Evolutionary conservation across 1,284 basidiomycete genomes (phyloP).

Genomic region (Mycena citricolor): DNA sequence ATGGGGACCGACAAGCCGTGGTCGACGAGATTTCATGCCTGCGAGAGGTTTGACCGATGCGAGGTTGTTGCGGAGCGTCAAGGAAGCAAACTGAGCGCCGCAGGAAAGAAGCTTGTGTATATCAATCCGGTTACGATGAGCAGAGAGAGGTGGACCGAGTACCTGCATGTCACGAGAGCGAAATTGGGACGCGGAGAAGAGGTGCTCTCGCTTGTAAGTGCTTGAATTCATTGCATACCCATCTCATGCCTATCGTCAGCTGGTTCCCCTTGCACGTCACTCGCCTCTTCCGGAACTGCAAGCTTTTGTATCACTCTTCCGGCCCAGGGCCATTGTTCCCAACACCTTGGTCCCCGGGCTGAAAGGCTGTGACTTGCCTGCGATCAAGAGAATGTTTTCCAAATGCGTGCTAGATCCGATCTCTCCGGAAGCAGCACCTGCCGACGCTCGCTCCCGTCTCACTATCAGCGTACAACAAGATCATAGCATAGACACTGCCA

Average conservation of each 20-base stretch:
- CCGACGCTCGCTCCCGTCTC: constrained; percentile 16
- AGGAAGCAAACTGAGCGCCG: constrained; percentile 35
- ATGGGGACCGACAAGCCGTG: constrained; percentile 64
- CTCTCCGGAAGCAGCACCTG: neutral
- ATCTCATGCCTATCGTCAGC: constrained; percentile 41
- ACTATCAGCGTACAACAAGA: constrained; percentile 22
- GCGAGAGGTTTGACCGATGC: constrained; percentile 81
- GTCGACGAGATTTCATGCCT: constrained; percentile 85
- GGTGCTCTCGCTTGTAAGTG: constrained; percentile 59
- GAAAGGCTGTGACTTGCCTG: constrained; percentile 67
- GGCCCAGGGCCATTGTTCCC: constrained; percentile 71
- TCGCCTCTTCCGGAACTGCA: constrained; percentile 84
- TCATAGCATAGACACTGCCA: constrained; percentile 44
- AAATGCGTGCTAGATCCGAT: constrained; percentile 41
- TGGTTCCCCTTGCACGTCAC: constrained; percentile 82
- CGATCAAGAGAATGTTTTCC: constrained; percentile 66
- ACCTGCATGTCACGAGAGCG: constrained; percentile 47
- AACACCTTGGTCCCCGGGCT: constrained; percentile 72
- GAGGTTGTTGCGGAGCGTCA: constrained; percentile 49
- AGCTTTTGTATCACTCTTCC: constrained; percentile 76
- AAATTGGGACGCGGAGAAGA: constrained; percentile 45
- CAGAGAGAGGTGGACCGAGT: constrained; percentile 57
- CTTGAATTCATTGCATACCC: no score
- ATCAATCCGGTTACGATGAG: constrained; percentile 75
- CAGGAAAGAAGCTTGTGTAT: constrained; percentile 65